Evolutionary conservation across 805 yeast genomes (phyloP).

Genomic region (Sugiyamaella qingdaonensis): DNA sequence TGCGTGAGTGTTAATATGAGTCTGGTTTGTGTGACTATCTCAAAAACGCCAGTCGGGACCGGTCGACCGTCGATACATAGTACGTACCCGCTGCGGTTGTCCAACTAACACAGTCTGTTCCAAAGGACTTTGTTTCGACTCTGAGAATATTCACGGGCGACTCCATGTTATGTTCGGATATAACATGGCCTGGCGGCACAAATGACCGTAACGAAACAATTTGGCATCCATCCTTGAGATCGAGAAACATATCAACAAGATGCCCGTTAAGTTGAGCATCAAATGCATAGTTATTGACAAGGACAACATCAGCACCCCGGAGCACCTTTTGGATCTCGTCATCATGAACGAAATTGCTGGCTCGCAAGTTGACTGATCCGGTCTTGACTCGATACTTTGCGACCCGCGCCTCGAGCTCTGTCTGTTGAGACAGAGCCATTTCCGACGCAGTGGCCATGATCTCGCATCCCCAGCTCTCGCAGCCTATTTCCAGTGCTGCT

Average conservation of each 20-base stretch:
- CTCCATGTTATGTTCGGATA: slow-evolving; percentile 49
- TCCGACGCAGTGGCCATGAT: slow-evolving; percentile 78
- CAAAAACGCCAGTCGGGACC: slow-evolving; percentile 24
- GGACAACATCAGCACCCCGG: slow-evolving; percentile 61
- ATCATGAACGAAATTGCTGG: slow-evolving; percentile 70
- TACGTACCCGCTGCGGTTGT: slow-evolving; percentile 73
- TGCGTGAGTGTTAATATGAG: neutral
- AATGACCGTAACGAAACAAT: slow-evolving; percentile 76
- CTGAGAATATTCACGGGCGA: slow-evolving; percentile 60
- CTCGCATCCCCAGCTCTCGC: slow-evolving; percentile 84
- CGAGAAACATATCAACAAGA: slow-evolving; percentile 60
- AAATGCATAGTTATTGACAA: slow-evolving; percentile 81
- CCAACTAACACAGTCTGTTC: slow-evolving; percentile 80
- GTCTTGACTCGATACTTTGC: slow-evolving; percentile 59
- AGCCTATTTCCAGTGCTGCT: slow-evolving; percentile 83
- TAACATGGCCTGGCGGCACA: slow-evolving; percentile 69
- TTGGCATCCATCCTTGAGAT: slow-evolving; percentile 67
- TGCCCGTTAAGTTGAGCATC: slow-evolving; percentile 67
- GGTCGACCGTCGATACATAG: slow-evolving; percentile 65
- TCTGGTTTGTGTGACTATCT: neutral
- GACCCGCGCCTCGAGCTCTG: slow-evolving; percentile 56
- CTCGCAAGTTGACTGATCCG: slow-evolving; percentile 54
- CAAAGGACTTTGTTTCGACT: slow-evolving; percentile 61
- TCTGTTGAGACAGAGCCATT: slow-evolving; percentile 56
- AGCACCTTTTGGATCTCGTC: slow-evolving; percentile 50